Evolutionary conservation across 2,329 filamentous ascomycete species (phyloP), one percentile per base, ranked within the genome.

Genomic region (Colletotrichum sidae): DNA sequence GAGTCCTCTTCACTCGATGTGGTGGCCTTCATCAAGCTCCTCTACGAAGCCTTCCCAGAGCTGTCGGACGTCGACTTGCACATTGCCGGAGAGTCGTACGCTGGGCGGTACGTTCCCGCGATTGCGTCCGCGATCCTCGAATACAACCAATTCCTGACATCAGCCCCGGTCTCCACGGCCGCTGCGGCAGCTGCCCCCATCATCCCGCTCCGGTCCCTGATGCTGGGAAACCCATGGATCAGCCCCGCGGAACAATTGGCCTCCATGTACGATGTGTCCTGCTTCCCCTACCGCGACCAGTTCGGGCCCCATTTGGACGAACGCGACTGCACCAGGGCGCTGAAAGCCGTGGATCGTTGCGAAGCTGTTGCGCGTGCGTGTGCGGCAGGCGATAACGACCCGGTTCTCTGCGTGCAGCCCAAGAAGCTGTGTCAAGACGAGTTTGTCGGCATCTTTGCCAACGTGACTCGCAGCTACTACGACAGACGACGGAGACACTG

Each of bases 231-330:
- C 11, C 59, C 59, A 3, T 50, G 51, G 59, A 61, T 56, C 15
- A 46, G 44, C 34, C 59, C 52, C 3, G 51, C 59, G 3, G 44
- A 55, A 8, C 59, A 56, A 13, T 7, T 51, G 2, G 13, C 52
- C 8, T 61, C 59, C 11, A 55, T 55, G 44, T 53, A 61, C n/a
- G 59, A 61, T 11, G 52, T 61, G n/a, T 49, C 42, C 13, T 61
- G 59, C 12, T 39, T 55, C 13, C 8, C 49, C 3, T 52, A 49
- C 2, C 17, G 59, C 7, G 25, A 45, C 12, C 13, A 45, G 11
- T 55, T 35, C 15, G 25, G n/a, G 8, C 33, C 35, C 17, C 59
- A 61, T 12, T 15, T 61, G 39, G 38, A 51, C 15, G 6, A 45
- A 2, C 25, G 50, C 5, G 59, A 61, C 45, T 61, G 59, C 38